phyloP scores from a whole-genome alignment of 305 asterid species.

The Andrographis paniculata region DNA sequence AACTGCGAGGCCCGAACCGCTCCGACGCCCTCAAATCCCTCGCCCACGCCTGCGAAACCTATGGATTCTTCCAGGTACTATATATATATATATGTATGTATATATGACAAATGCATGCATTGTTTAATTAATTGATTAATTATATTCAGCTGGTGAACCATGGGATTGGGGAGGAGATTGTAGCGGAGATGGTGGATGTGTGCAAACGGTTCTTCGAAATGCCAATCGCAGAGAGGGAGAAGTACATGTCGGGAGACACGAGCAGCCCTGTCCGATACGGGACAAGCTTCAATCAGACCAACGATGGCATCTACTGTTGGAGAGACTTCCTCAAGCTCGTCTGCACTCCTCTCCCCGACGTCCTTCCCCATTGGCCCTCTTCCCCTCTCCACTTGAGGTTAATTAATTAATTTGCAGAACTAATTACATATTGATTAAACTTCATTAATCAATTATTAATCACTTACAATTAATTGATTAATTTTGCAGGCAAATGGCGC shows the following conservation, averaged over 20 bases:
- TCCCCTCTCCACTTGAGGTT: constrained; percentile 73
- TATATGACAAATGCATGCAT: too few species aligned
- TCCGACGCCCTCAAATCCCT: constrained; percentile 46
- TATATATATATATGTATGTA: too few species aligned
- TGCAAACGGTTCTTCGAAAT: constrained; percentile 56
- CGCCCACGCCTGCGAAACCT: constrained; percentile 53
- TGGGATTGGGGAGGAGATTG: constrained; percentile 40
- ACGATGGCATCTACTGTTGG: constrained; percentile 78
- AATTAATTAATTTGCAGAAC: background rate
- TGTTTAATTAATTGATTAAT: background rate
- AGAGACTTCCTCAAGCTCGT: constrained; percentile 79
- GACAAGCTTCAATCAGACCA: constrained; percentile 78
- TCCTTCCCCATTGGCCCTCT: constrained; percentile 69
- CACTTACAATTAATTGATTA: background rate
- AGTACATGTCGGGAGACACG: constrained; percentile 61
- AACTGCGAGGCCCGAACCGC: constrained; percentile 49
- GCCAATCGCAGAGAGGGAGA: constrained; percentile 63
- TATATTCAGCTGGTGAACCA: constrained; percentile 61
- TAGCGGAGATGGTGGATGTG: constrained; percentile 42
- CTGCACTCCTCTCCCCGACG: constrained; percentile 46
- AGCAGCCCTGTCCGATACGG: constrained; percentile 63
- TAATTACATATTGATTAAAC: background rate
- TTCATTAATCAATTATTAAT: background rate
- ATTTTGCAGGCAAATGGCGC: constrained; percentile 42
- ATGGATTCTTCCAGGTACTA: constrained; percentile 80